Percentiles rank a stretch among this genome's conserved stretches.
These are phyloP conservation scores for Guadua angustifolia DNA, from an alignment of 176 grass and related monocot genomes.

Conservation along the genomic window DNA sequence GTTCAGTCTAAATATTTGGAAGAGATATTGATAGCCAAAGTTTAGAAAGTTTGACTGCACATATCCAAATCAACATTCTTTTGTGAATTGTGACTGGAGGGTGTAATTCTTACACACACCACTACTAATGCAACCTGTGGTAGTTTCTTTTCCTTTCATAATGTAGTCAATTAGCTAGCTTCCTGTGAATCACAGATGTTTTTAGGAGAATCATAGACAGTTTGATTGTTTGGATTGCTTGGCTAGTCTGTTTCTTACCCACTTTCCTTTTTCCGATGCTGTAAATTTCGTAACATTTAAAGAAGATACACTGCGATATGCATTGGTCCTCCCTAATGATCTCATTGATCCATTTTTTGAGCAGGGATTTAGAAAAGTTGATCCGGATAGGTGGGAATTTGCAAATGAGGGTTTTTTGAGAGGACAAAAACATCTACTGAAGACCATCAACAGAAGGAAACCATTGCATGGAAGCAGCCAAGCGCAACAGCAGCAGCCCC, in stretches of 20 bases:
- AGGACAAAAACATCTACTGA: conserved; percentile 87
- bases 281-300: neutral
- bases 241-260: neutral
- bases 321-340: conserved; percentile 26
- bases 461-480: conserved; percentile 61
- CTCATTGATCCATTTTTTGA: conserved; percentile 26
- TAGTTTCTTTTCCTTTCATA: neutral
- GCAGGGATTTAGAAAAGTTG: conserved; percentile 97
- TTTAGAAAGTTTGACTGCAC: no score
- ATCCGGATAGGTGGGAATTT: conserved; percentile 98
- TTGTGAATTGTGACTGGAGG: no score
- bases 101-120: neutral
- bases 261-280: conserved; percentile 13
- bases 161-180: neutral
- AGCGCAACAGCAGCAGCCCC: conserved; percentile 57
- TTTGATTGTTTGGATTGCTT: neutral
- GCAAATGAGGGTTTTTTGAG: conserved; percentile 95
- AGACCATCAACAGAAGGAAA: conserved; percentile 91
- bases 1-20: no score
- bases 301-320: neutral
- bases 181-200: neutral
- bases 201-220: neutral
- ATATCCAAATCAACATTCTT: no score
- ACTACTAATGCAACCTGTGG: neutral
- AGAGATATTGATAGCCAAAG: no score